phyloP scores from a whole-genome alignment of 116 monocot species.

The Papilionanthe hybrid region DNA sequence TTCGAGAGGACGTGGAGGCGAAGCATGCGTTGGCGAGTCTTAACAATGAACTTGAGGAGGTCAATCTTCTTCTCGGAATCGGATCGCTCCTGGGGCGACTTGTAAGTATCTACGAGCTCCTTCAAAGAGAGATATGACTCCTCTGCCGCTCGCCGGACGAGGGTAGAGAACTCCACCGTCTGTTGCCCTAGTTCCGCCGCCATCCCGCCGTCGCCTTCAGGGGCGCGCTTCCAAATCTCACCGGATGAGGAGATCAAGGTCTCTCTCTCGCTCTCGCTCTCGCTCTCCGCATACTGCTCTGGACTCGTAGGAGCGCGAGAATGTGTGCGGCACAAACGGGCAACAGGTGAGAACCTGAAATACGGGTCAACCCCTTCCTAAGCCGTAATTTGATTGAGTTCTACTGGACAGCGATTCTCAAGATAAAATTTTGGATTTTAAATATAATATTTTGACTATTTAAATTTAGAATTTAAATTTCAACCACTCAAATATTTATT shows the following conservation, averaged over 20 bases:
- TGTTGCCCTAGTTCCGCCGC: conserved; percentile 87
- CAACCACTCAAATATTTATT: no score
- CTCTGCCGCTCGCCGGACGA: conserved; percentile 84
- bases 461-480: no score
- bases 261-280: background rate
- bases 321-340: background rate
- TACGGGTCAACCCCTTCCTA: background rate
- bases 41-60: conserved; percentile 80
- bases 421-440: no score
- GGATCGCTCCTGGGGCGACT: conserved; percentile 46
- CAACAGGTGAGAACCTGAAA: background rate
- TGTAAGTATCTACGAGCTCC: conserved; percentile 76
- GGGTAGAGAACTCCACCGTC: conserved; percentile 80
- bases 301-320: background rate
- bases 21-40: conserved; percentile 95
- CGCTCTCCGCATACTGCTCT: background rate
- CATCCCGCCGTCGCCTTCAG: conserved; percentile 23
- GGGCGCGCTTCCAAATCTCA: no score
- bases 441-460: no score
- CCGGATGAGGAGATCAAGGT: no score
- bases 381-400: background rate
- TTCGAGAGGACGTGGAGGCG: conserved; percentile 97
- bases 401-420: background rate
- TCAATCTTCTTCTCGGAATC: conserved; percentile 97
- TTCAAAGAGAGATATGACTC: conserved; percentile 81